Conservation (phyloP, 169 alveolate genomes). For the Plasmodium gallinaceum region DNA sequence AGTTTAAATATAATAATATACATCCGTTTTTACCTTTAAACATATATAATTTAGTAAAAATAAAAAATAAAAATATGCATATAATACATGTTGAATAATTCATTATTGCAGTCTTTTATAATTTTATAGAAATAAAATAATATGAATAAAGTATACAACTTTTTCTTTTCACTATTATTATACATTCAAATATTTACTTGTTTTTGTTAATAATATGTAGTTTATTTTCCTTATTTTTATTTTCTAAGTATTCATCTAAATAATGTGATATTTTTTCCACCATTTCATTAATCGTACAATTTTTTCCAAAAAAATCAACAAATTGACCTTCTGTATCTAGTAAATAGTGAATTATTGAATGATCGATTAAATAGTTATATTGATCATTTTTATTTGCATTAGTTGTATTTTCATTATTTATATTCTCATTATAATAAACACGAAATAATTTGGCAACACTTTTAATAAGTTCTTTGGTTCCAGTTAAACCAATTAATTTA, state of each 20-base stretch:
- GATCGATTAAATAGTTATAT: constrained; percentile 90
- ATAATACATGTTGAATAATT: too few species aligned
- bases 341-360: constrained; percentile 92
- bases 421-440: constrained; percentile 80
- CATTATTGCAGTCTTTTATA: too few species aligned
- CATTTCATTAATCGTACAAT: constrained; percentile 88
- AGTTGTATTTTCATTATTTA: constrained; percentile 7
- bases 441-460: constrained; percentile 83
- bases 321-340: constrained; percentile 89
- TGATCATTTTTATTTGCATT: constrained; percentile 63
- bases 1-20: too few species aligned
- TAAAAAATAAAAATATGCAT: too few species aligned
- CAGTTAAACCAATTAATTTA: constrained; percentile 83
- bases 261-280: constrained; percentile 72
- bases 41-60: too few species aligned
- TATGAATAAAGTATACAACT: too few species aligned
- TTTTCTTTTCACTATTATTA: too few species aligned
- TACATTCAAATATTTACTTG: background rate
- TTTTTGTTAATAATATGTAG: background rate
- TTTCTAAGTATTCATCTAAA: constrained; percentile 39
- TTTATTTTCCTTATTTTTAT: background rate
- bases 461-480: constrained; percentile 82
- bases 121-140: too few species aligned
- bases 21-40: too few species aligned
- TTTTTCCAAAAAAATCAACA: constrained; percentile 92